A percentile compares a stretch with the other conserved stretches of the same genome.
phyloP scores from a whole-genome alignment of 805 yeast genomes.

The Pichia pseudocactophila region DNA sequence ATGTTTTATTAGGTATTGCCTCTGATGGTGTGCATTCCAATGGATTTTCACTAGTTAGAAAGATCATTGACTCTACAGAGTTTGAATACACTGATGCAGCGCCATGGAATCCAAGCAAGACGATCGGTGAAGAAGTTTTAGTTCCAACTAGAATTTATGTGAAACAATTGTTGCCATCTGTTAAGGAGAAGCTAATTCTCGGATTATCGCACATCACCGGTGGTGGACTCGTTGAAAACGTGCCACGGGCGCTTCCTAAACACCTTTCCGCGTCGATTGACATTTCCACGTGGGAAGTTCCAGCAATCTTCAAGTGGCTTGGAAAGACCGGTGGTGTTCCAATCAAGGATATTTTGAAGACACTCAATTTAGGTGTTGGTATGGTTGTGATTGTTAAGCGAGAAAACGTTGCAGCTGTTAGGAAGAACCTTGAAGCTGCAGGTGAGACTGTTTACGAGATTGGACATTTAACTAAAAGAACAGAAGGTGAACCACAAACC shows the following conservation, averaged over 20 bases:
- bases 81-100: constrained; percentile 63
- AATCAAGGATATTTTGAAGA: constrained; percentile 70
- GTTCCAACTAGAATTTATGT: constrained; percentile 94
- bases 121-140: constrained; percentile 80
- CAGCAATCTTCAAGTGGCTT: constrained; percentile 88
- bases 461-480: constrained; percentile 46
- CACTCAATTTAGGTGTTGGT: constrained; percentile 94
- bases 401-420: constrained; percentile 53
- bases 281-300: constrained; percentile 72
- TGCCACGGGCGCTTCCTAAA: constrained; percentile 88
- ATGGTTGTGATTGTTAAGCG: constrained; percentile 82
- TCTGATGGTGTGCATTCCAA: constrained; percentile 95
- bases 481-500: constrained; percentile 49
- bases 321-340: constrained; percentile 91
- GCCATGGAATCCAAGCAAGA: constrained; percentile 70
- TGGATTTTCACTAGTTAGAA: constrained; percentile 92
- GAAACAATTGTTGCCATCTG: constrained; percentile 72
- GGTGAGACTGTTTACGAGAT: constrained; percentile 71
- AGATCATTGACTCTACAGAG: constrained; percentile 73
- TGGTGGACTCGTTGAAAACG: constrained; percentile 93
- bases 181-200: constrained; percentile 56
- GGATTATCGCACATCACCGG: constrained; percentile 98
- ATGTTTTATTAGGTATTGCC: constrained; percentile 75
- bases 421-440: constrained; percentile 43
- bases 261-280: constrained; percentile 75